These are phyloP conservation scores for Misopates orontium DNA, from an alignment of 257 asterid species.

Conservation along the genomic window DNA sequence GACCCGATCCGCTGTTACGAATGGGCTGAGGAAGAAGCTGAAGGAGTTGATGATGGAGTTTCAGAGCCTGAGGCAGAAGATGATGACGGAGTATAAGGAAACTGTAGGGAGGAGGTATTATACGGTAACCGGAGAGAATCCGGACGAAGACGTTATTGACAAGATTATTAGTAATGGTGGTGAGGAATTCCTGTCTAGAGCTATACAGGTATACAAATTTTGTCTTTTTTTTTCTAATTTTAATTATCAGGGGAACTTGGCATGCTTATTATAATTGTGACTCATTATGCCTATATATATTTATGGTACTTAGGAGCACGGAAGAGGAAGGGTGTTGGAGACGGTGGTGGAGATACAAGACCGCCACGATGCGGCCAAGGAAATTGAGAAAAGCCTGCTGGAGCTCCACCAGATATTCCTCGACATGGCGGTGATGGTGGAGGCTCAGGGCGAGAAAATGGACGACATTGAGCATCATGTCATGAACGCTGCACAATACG, in stretches of 20 bases:
- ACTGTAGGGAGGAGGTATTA: constrained; percentile 81
- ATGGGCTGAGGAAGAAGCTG: constrained; percentile 88
- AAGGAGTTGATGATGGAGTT: constrained; percentile 97
- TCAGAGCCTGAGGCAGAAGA: constrained; percentile 81
- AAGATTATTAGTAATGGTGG: constrained; percentile 80
- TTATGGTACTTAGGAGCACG: constrained; percentile 58
- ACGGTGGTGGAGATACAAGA: constrained; percentile 89
- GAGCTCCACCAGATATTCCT: constrained; percentile 91
- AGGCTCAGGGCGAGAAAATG: constrained; percentile 90
- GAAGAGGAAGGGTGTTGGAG: constrained; percentile 79
- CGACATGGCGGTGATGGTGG: constrained; percentile 98
- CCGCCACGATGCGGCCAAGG: constrained; percentile 74
- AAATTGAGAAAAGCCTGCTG: constrained; percentile 81
- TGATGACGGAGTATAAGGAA: constrained; percentile 89
- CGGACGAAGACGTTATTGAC: constrained; percentile 69
- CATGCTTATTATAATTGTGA: too few species aligned
- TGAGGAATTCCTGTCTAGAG: constrained; percentile 73
- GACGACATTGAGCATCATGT: constrained; percentile 90
- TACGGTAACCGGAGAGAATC: constrained; percentile 80
- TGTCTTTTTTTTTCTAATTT: background rate
- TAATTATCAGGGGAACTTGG: too few species aligned
- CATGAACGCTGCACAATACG: constrained; percentile 67
- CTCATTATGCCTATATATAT: background rate
- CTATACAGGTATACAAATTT: constrained; percentile 57
- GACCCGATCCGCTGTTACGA: constrained; percentile 73